Evolutionary conservation across 345 rosid genomes (phyloP).

Genomic region (Kernera saxatilis): DNA sequence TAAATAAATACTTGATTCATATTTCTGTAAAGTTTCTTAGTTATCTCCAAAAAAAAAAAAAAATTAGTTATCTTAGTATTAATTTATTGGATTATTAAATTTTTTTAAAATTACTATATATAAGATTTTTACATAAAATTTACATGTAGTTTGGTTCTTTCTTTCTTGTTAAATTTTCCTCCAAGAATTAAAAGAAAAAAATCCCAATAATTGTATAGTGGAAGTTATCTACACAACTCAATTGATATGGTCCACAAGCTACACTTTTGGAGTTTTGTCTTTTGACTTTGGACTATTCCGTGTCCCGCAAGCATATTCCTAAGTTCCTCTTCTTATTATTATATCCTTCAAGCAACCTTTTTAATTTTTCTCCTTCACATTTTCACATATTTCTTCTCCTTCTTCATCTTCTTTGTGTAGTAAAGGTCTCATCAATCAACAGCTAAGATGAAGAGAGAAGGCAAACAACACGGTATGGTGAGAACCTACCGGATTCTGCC

Average conservation of each 20-base stretch:
- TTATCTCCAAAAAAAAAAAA: no score
- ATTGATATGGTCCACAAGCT: constrained; percentile 25
- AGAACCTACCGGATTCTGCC: constrained; percentile 46
- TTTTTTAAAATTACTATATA: no score
- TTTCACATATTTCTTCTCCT: background rate
- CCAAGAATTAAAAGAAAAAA: background rate
- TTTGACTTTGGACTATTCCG: constrained; percentile 20
- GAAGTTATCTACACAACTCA: constrained; percentile 27
- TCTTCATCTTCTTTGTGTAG: background rate
- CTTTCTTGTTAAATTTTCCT: background rate
- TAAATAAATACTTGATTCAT: no score
- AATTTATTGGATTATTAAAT: no score
- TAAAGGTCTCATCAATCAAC: background rate
- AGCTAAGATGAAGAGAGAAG: constrained; percentile 59
- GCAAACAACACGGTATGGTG: constrained; percentile 70
- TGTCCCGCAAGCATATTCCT: constrained; percentile 34
- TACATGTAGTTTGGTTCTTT: background rate
- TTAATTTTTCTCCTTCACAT: constrained; percentile 19
- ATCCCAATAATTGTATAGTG: background rate
- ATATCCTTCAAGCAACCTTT: constrained; percentile 26
- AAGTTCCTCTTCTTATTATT: constrained; percentile 2
- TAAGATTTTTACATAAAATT: no score
- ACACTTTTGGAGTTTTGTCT: background rate
- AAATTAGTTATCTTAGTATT: no score
- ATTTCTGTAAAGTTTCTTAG: no score